These are phyloP conservation scores for Solanum arcanum DNA, from an alignment of 257 asterid species.

Conservation along the genomic window DNA sequence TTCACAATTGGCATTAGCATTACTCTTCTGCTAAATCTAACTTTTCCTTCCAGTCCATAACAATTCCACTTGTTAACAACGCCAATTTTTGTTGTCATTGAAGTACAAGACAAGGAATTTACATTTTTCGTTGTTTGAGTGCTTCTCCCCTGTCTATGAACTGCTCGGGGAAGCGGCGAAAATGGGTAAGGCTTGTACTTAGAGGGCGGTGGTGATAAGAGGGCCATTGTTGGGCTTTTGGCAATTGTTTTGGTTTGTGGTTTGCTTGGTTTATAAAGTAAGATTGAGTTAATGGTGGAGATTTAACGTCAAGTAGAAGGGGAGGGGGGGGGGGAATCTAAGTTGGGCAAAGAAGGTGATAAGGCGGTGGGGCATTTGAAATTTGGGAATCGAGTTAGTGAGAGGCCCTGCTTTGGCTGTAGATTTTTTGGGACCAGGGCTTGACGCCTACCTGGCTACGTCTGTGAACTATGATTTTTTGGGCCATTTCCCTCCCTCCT, in stretches of 20 bases:
- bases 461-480: neutral
- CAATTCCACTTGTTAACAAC: neutral
- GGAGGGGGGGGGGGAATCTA: neutral
- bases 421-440: neutral
- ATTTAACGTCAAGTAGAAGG: neutral
- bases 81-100: neutral
- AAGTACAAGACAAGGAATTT: neutral
- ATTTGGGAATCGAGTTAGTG: slow-evolving; percentile 2
- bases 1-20: slow-evolving; percentile 10
- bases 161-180: slow-evolving; percentile 7
- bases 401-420: neutral
- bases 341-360: slow-evolving; percentile 23
- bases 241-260: neutral
- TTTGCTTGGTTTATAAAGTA: neutral
- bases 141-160: slow-evolving; percentile 3
- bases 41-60: neutral
- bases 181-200: slow-evolving; percentile 18
- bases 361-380: slow-evolving; percentile 20
- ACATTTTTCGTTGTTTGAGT: slow-evolving; percentile 1
- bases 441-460: neutral
- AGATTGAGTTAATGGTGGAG: slow-evolving; percentile 1
- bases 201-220: slow-evolving; percentile 27
- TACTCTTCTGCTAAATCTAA: slow-evolving; percentile 8
- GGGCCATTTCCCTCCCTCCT: neutral
- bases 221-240: slow-evolving; percentile 32